A percentile compares a stretch with the other conserved stretches of the same genome.
phyloP scores from a whole-genome alignment of 257 asterid species.

The Solanum gandarillasii region DNA sequence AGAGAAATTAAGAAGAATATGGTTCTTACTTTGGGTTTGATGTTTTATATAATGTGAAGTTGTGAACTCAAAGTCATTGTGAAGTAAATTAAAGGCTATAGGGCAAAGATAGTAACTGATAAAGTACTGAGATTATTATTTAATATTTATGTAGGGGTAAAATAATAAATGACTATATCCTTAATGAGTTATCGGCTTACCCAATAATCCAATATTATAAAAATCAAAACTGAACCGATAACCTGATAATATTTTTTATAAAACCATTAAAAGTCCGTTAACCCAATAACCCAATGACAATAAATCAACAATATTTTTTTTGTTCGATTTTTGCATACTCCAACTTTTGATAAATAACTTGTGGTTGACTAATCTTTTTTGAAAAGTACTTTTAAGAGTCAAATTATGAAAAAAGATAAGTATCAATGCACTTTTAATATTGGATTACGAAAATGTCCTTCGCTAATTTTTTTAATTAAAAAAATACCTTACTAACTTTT shows the following conservation, averaged over 20 bases:
- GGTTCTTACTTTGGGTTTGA: neutral
- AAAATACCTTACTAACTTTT: neutral
- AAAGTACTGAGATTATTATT: neutral
- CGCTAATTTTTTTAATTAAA: no score
- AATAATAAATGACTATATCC: neutral
- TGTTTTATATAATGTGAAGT: neutral
- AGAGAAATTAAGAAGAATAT: no score
- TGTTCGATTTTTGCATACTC: neutral
- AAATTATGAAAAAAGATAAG: no score
- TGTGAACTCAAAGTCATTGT: neutral
- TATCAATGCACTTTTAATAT: no score
- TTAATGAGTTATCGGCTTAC: neutral
- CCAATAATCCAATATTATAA: no score
- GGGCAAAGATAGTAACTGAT: neutral
- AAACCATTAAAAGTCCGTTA: neutral
- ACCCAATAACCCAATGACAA: no score
- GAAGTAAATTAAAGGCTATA: no score
- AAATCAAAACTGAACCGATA: no score
- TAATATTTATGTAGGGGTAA: neutral
- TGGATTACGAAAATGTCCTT: no score
- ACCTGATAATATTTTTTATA: no score
- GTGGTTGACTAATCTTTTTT: neutral
- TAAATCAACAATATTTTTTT: no score
- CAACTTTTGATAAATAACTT: neutral
- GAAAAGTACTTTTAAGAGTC: no score